Percentiles rank a stretch among this genome's conserved stretches.
phyloP scores from a whole-genome alignment of 257 asterid genomes.

The Salvia hispanica region DNA sequence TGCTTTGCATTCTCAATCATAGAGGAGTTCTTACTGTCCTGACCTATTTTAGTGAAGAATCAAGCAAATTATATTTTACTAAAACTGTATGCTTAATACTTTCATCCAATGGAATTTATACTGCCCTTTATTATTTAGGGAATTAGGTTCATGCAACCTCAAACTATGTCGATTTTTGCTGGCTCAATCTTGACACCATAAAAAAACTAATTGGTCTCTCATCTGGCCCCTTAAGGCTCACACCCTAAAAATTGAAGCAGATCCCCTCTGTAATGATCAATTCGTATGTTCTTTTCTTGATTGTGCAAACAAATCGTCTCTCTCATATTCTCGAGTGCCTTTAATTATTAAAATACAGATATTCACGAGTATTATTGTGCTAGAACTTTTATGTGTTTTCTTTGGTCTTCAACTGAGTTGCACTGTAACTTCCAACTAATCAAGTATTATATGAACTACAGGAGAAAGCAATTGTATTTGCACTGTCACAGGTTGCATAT shows the following conservation, averaged over 20 bases:
- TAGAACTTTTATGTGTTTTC: background rate
- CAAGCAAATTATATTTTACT: slow-evolving; percentile 1
- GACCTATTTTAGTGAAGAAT: slow-evolving; percentile 1
- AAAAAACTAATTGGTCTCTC: background rate
- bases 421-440: slow-evolving; percentile 26
- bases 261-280: background rate
- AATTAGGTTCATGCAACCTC: background rate
- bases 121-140: slow-evolving; percentile 4
- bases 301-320: too few relatives aligned
- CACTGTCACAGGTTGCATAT: slow-evolving; percentile 84
- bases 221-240: background rate
- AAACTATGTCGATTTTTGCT: background rate
- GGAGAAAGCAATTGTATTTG: slow-evolving; percentile 85
- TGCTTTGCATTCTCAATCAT: slow-evolving; percentile 13
- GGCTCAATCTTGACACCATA: background rate
- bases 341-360: too few relatives aligned
- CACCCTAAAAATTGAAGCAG: background rate
- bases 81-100: background rate
- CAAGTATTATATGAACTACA: slow-evolving; percentile 42
- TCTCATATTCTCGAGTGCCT: too few relatives aligned
- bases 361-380: too few relatives aligned
- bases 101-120: background rate
- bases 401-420: slow-evolving; percentile 13
- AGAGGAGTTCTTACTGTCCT: background rate
- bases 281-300: background rate